A percentile compares a stretch with the other conserved stretches of the same genome.
Evolutionary conservation across 129 eudicot species (phyloP).

Genomic region (Heracleum sosnowskyi): DNA sequence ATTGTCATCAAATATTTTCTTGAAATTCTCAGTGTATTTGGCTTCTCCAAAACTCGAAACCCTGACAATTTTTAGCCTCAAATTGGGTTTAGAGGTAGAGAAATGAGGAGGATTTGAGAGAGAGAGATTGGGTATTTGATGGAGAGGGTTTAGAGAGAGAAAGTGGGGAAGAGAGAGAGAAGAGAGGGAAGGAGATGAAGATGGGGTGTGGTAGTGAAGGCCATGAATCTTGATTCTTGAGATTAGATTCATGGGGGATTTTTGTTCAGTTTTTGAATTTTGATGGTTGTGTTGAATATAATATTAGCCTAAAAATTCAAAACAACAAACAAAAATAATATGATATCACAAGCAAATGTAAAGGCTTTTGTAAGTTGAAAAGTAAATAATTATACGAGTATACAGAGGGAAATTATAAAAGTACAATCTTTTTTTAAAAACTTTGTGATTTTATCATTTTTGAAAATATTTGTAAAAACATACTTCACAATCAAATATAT

Average conservation of each 20-base stretch:
- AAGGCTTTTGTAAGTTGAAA: too few species aligned
- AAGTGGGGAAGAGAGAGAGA: conserved; percentile 6
- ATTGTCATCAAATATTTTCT: conserved; percentile 11
- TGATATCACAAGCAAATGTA: too few species aligned
- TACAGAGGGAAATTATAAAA: too few species aligned
- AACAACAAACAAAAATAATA: too few species aligned
- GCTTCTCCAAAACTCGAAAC: conserved; percentile 32
- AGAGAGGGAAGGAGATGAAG: not conserved
- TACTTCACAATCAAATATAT: too few species aligned
- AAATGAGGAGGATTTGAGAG: not conserved
- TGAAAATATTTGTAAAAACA: too few species aligned
- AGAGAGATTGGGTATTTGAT: not conserved
- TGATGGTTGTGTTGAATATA: not conserved
- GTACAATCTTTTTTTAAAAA: too few species aligned
- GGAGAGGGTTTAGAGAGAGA: not conserved
- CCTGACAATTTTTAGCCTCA: conserved; percentile 14
- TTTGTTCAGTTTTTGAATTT: not conserved
- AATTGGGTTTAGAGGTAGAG: conserved; percentile 4
- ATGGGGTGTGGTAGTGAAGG: conserved; percentile 12
- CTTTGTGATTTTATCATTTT: too few species aligned
- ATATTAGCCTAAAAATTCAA: too few species aligned
- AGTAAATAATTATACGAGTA: too few species aligned
- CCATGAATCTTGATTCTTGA: not conserved
- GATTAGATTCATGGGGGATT: not conserved
- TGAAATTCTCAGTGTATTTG: conserved; percentile 25